Base-by-base conservation (phyloP, 2,329 filamentous ascomycete genomes). In the Xylaria sp. region DNA sequence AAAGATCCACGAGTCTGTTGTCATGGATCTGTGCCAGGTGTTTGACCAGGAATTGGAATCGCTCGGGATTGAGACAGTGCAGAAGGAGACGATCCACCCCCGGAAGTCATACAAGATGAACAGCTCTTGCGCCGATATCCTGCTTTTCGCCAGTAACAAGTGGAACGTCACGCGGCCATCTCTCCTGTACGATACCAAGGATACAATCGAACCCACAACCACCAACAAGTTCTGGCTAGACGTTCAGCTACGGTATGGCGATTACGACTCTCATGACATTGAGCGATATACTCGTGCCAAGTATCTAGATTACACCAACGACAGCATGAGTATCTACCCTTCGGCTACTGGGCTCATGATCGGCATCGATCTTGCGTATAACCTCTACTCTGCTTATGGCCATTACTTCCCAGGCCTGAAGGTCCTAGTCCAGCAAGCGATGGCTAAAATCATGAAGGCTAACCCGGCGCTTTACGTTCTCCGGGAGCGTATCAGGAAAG, bases 21-120 rank as follows among this genome's bases (percentile, higher is more conserved):
- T 97, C 29, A 99, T 99, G 94, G 94, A 99, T 80, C 75, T 99
- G 68, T 97, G 94, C 65, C 95, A 99, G 71, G 94, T 99, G 13
- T 96, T 99, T 65, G 94, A 99, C 63, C 93, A 97, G 69, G 94
- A 99, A 71, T 78, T 99, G 40, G 94, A 99, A 72, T 92, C 94
- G 26, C 80, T 99, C 3, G 92, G 92, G 34, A 97, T 99, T 54
- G 94, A 99, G 74, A 95, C 92, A 2, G 94, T 97, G 4, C 94
- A 99, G 71, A 99, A 99, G 75, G 94, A 99, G 77, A 97, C 94
- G 0, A 99, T 99, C 55, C 94, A 99, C 78, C 94, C 94, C 48
- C 85, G 94, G 84, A 99, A 99, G 76, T 97, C 92, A 4, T 99
- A 99, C 85, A 99, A 99, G 85, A 99, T 99, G 94, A 99, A 99